Base-by-base conservation (phyloP, 164 flowering plant genomes). In the Vitis amurensis region DNA sequence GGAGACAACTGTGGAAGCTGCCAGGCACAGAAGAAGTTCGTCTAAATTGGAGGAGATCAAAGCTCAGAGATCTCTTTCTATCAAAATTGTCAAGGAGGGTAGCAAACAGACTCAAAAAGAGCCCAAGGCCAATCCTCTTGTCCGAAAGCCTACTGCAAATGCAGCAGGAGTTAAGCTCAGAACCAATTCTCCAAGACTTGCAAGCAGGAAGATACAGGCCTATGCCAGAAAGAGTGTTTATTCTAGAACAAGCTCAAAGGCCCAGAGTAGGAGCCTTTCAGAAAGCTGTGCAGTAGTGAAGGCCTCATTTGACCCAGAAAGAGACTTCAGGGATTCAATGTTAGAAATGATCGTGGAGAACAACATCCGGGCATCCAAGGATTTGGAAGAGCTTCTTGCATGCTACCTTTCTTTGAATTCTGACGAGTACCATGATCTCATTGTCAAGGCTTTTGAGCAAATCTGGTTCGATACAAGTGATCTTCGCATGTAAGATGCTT, bases 241-340 rank as follows among this genome's bases (percentile, higher is more conserved):
- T 8, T 67, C 72, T 1, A 49, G 30, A 7, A 15, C 71, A n/a
- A 52, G 55, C 63, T 63, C 29, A 2, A 48, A 31, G 15, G 10
- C 68, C 15, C 58, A 51, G 73, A 79, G 19, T 11, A 72, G 50
- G 55, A 51, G 67, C 50, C 17, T 77, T 44, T 63, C 78, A 1
- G 80, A 81, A 30, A 80, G 87, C 57, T 67, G 78, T 50, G 82
- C 78, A 3, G 70, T 83, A 3, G 82, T 76, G 4, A 78, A 80
- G 63, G 59, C 75, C 11, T 84, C 90, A 2, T 49, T 75, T 44
- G 85, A 87, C 66, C 90, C 88, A 0, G 73, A 80, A 64, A 83
- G 69, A 27, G 90, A 86, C 58, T 86, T 86, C 80, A 77, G 74
- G 69, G 88, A 86, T 1, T 86, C 90, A 17, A 87, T 85, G 90